Conservation (phyloP, 805 yeast species). For the Hanseniaspora taiwanica region DNA sequence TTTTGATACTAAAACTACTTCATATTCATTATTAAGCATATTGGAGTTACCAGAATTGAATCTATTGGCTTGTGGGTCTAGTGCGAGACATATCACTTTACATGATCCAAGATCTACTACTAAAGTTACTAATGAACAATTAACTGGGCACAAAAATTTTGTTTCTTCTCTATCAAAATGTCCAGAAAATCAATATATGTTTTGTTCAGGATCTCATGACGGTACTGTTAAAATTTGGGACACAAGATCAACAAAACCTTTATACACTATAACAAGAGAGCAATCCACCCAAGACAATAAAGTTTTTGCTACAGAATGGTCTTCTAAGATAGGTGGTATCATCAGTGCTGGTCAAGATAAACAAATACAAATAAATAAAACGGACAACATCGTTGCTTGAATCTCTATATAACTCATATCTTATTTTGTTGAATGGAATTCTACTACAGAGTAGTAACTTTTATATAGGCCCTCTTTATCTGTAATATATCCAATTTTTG, state of each 20-base stretch:
- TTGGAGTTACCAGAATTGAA: constrained; percentile 53
- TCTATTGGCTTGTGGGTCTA: constrained; percentile 82
- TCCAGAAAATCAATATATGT: constrained; percentile 69
- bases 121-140: constrained; percentile 53
- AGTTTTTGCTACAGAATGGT: constrained; percentile 85
- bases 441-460: constrained; percentile 57
- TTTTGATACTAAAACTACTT: constrained; percentile 79
- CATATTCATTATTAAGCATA: constrained; percentile 69
- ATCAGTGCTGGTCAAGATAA: constrained; percentile 92
- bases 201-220: constrained; percentile 90
- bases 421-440: constrained; percentile 16
- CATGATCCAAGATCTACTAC: constrained; percentile 78
- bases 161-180: constrained; percentile 66
- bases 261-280: constrained; percentile 75
- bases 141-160: constrained; percentile 83
- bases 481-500: constrained; percentile 38
- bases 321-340: constrained; percentile 53
- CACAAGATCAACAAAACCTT: constrained; percentile 66
- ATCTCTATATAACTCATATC: constrained; percentile 4
- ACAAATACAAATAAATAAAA: constrained; percentile 69
- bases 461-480: constrained; percentile 59
- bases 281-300: constrained; percentile 38
- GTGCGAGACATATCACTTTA: constrained; percentile 91
- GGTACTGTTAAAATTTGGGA: constrained; percentile 96
- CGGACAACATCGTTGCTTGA: constrained; percentile 21